These are phyloP conservation scores for Brassica carinata DNA, from an alignment of 345 rosid species.

Conservation along the genomic window DNA sequence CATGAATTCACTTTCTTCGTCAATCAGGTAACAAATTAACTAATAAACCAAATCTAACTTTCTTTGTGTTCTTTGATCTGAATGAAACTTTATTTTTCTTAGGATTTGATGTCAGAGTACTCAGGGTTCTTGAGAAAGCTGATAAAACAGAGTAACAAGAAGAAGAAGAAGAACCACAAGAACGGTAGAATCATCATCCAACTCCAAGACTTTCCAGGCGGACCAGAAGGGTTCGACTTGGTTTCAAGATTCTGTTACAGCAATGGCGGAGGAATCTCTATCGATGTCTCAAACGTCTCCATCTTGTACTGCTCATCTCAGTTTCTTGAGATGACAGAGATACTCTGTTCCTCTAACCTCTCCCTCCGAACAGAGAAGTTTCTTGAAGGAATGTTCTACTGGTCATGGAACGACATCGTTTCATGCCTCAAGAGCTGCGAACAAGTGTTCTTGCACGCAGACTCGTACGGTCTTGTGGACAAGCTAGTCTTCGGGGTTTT, in stretches of 20 bases:
- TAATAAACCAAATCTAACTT: not conserved
- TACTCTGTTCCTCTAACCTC: slow-evolving; percentile 52
- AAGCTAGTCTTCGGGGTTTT: slow-evolving; percentile 55
- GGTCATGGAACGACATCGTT: slow-evolving; percentile 68
- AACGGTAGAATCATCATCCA: slow-evolving; percentile 46
- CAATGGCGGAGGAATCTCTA: slow-evolving; percentile 49
- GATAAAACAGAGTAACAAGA: slow-evolving; percentile 51
- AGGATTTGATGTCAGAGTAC: slow-evolving; percentile 57
- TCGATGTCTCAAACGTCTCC: slow-evolving; percentile 57
- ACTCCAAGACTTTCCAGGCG: slow-evolving; percentile 64
- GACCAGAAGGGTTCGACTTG: slow-evolving; percentile 65
- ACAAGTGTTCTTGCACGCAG: slow-evolving; percentile 53
- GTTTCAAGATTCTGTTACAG: slow-evolving; percentile 71
- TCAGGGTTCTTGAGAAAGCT: slow-evolving; percentile 61
- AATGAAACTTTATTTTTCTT: slow-evolving; percentile 13
- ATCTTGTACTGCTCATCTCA: slow-evolving; percentile 61
- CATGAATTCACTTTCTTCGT: slow-evolving; percentile 55
- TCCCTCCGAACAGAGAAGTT: slow-evolving; percentile 56
- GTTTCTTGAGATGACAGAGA: slow-evolving; percentile 70
- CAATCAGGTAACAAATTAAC: slow-evolving; percentile 46
- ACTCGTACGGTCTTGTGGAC: slow-evolving; percentile 55
- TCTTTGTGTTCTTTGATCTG: not conserved
- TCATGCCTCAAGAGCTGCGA: slow-evolving; percentile 61
- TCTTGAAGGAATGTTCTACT: slow-evolving; percentile 58
- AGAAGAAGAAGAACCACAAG: slow-evolving; percentile 46